Percentiles rank a stretch among this genome's conserved stretches.
Conservation (phyloP, 2,329 filamentous ascomycete species). For the Alternaria infectoria region DNA sequence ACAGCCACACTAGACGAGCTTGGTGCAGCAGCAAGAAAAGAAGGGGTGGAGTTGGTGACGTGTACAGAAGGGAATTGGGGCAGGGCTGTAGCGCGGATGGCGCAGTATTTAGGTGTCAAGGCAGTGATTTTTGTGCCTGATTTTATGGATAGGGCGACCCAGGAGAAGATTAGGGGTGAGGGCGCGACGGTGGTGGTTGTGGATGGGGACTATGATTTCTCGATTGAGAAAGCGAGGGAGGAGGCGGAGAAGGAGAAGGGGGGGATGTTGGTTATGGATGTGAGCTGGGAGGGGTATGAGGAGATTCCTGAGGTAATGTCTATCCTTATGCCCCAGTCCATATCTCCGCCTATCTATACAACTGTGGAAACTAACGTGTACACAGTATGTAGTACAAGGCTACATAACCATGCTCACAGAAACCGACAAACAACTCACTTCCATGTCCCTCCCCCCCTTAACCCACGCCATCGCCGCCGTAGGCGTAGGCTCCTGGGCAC, state of each 20-base stretch:
- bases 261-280: constrained; percentile 71
- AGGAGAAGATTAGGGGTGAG: constrained; percentile 64
- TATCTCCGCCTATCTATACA: neutral
- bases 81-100: constrained; percentile 74
- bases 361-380: constrained; percentile 4
- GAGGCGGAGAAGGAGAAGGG: constrained; percentile 49
- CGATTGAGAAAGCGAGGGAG: constrained; percentile 59
- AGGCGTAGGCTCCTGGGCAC: constrained; percentile 75
- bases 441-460: too few relatives aligned
- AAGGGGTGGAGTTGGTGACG: constrained; percentile 60
- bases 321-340: neutral
- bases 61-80: constrained; percentile 82
- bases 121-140: constrained; percentile 68
- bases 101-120: constrained; percentile 61
- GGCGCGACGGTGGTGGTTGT: constrained; percentile 65
- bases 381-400: constrained; percentile 77
- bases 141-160: constrained; percentile 62
- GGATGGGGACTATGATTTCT: constrained; percentile 68
- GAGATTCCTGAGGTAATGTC: constrained; percentile 64
- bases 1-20: constrained; percentile 55
- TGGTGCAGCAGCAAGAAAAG: constrained; percentile 29
- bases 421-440: too few relatives aligned
- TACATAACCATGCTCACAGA: constrained; percentile 77
- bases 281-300: constrained; percentile 69
- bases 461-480: constrained; percentile 68